Conservation (phyloP, 2,329 filamentous ascomycete genomes). For the Fusarium camptoceras region DNA sequence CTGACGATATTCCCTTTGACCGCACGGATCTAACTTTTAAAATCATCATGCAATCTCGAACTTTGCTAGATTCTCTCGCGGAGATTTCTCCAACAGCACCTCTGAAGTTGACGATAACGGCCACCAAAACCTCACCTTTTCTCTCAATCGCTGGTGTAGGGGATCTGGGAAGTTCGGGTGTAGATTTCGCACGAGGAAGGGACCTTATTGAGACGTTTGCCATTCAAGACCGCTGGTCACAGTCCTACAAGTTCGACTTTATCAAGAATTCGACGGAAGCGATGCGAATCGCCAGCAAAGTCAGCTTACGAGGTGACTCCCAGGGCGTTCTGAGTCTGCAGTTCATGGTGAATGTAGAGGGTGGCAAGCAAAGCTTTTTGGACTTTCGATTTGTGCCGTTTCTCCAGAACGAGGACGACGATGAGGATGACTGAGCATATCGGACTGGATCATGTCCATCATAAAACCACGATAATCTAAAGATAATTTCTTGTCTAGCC, state of each 20-base stretch:
- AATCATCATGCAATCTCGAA: constrained; percentile 88
- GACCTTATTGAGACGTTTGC: constrained; percentile 81
- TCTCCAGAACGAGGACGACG: constrained; percentile 69
- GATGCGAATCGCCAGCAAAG: constrained; percentile 94
- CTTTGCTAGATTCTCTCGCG: constrained; percentile 76
- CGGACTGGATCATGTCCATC: constrained; percentile 1
- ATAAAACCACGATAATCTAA: constrained; percentile 4
- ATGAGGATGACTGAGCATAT: constrained; percentile 30
- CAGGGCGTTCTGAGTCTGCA: constrained; percentile 94
- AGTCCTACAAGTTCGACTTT: constrained; percentile 88
- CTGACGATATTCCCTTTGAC: constrained; percentile 89
- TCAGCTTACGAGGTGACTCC: constrained; percentile 87
- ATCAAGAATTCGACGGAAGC: constrained; percentile 87
- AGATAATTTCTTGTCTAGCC: constrained; percentile 1
- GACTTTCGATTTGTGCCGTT: constrained; percentile 87
- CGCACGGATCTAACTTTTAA: constrained; percentile 85
- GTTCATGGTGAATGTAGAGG: constrained; percentile 93
- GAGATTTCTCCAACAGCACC: constrained; percentile 80
- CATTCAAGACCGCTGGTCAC: constrained; percentile 69
- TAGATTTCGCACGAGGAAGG: constrained; percentile 73
- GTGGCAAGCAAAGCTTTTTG: constrained; percentile 76
- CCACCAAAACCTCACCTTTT: constrained; percentile 73
- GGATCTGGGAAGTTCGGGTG: constrained; percentile 70
- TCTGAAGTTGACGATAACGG: constrained; percentile 75
- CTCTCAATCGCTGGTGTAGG: constrained; percentile 76